Percentiles rank a stretch among this genome's conserved stretches.
phyloP scores from a whole-genome alignment of 805 yeast species.

The Saccharomycopsis sp. region DNA sequence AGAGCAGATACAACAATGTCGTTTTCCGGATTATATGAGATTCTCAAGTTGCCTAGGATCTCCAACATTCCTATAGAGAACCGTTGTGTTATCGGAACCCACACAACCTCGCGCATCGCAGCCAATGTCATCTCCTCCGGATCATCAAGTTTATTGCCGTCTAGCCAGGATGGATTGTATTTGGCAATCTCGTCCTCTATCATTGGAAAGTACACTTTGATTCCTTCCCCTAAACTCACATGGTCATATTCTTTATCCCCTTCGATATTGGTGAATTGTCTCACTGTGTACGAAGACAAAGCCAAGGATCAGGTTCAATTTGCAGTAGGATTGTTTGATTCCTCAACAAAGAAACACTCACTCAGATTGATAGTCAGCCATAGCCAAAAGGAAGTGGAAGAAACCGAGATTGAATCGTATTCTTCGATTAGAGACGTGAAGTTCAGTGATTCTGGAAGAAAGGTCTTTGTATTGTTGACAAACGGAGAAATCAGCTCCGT shows the following conservation, averaged over 20 bases:
- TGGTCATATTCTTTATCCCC: constrained; percentile 50
- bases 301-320: constrained; percentile 2
- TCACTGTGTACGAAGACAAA: constrained; percentile 18
- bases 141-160: not conserved
- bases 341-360: constrained; percentile 9
- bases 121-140: not conserved
- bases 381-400: not conserved
- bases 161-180: constrained; percentile 1
- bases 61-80: constrained; percentile 10
- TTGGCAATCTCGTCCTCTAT: constrained; percentile 17
- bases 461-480: constrained; percentile 4
- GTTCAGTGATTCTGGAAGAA: constrained; percentile 11
- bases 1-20: constrained; percentile 5
- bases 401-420: constrained; percentile 8
- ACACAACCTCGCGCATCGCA: not conserved
- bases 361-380: constrained; percentile 9
- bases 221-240: constrained; percentile 45
- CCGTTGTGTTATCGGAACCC: constrained; percentile 12
- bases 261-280: constrained; percentile 31
- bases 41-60: constrained; percentile 19
- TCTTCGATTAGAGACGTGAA: constrained; percentile 1
- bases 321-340: constrained; percentile 14
- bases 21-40: constrained; percentile 16
- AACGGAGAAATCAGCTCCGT: constrained; percentile 4
- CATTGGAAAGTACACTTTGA: constrained; percentile 33